Conservation (phyloP, 202 grass and related monocot species). For the Musa balbisiana region DNA sequence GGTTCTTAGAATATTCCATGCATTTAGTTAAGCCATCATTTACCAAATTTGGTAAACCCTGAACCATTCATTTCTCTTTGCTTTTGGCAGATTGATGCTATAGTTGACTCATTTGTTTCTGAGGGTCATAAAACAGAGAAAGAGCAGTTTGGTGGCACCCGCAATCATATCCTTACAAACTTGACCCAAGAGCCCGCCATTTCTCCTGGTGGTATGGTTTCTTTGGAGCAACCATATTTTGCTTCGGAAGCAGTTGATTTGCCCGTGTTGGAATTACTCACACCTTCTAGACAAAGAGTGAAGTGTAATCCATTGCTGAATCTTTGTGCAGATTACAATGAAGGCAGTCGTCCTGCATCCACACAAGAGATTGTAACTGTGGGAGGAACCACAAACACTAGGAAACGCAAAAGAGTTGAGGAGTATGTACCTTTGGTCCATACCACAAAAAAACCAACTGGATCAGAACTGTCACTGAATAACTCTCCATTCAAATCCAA, state of each 20-base stretch:
- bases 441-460: conserved; percentile 45
- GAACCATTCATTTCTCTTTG: conserved; percentile 10
- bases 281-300: conserved; percentile 30
- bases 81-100: conserved; percentile 54
- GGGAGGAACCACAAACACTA: conserved; percentile 19
- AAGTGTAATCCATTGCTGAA: conserved; percentile 62
- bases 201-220: neutral
- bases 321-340: conserved; percentile 86
- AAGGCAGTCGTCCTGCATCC: conserved; percentile 76
- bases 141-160: conserved; percentile 13
- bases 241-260: conserved; percentile 41
- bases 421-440: conserved; percentile 35
- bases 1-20: conserved; percentile 34
- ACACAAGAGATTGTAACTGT: conserved; percentile 42
- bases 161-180: too few species aligned
- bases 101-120: conserved; percentile 63
- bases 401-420: conserved; percentile 55
- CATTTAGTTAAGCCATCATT: neutral
- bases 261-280: conserved; percentile 37
- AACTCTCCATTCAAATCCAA: neutral
- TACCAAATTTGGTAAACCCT: neutral
- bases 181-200: too few species aligned
- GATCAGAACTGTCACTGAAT: conserved; percentile 35
- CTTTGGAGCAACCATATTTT: conserved; percentile 30
- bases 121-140: conserved; percentile 36